These are phyloP conservation scores for Septoria linicola DNA, from an alignment of 2,329 filamentous ascomycete species.

Conservation along the genomic window DNA sequence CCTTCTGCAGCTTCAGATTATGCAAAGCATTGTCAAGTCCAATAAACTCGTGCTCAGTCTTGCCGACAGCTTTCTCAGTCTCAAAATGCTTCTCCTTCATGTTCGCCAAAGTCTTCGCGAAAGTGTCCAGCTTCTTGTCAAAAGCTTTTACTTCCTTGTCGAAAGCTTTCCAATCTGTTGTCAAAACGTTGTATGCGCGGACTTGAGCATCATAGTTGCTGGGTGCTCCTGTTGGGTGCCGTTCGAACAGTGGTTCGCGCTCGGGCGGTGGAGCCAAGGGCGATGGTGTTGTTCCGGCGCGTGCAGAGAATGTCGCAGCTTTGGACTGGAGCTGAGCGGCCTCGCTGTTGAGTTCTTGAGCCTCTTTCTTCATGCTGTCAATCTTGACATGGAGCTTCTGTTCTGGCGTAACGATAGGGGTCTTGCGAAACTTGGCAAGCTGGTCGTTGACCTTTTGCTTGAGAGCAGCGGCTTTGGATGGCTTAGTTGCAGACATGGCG, in stretches of 20 bases:
- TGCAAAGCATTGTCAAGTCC: slow-evolving; percentile 16
- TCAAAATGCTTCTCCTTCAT: slow-evolving; percentile 14
- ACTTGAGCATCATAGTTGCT: slow-evolving; percentile 19
- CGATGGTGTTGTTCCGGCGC: slow-evolving; percentile 7
- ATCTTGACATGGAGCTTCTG: slow-evolving; percentile 15
- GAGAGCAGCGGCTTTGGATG: neutral
- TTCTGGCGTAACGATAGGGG: slow-evolving; percentile 10
- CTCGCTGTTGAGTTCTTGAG: slow-evolving; percentile 7
- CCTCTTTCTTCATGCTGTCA: slow-evolving; percentile 14
- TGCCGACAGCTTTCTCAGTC: slow-evolving; percentile 8
- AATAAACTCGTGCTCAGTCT: slow-evolving; percentile 18
- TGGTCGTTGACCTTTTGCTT: slow-evolving; percentile 4
- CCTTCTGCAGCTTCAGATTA: slow-evolving; percentile 17
- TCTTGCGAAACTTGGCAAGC: slow-evolving; percentile 11
- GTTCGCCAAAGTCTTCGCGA: slow-evolving; percentile 7
- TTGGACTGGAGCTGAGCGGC: slow-evolving; percentile 8
- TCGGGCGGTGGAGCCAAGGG: slow-evolving; percentile 11
- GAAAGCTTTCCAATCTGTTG: slow-evolving; percentile 13
- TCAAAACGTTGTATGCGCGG: slow-evolving; percentile 3
- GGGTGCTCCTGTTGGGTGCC: slow-evolving; percentile 3
- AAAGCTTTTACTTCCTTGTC: slow-evolving; percentile 14
- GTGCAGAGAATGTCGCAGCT: slow-evolving; percentile 5
- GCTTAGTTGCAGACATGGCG: slow-evolving; percentile 1
- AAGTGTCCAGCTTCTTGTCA: slow-evolving; percentile 12
- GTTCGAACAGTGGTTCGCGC: slow-evolving; percentile 19